Conservation (phyloP, 495 filamentous ascomycete genomes). For the Aspergillus ostianus region DNA sequence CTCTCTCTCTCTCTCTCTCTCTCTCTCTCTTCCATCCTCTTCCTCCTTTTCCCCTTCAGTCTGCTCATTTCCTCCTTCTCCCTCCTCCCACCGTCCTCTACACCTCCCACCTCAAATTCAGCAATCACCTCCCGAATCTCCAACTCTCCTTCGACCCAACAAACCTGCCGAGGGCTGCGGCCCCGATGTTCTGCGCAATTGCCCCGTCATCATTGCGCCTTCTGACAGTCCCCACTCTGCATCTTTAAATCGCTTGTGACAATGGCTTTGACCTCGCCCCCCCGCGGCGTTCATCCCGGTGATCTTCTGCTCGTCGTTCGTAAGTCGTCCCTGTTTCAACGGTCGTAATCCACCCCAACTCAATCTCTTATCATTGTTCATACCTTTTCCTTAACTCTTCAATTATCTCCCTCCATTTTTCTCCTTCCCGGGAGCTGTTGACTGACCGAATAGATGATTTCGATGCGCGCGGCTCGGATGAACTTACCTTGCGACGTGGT, state of each 20-base stretch:
- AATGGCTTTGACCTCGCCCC: constrained; percentile 42
- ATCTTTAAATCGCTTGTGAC: constrained; percentile 5
- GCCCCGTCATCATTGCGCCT: constrained; percentile 10
- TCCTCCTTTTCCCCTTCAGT: constrained; percentile 1
- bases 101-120: constrained; percentile 2
- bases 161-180: constrained; percentile 22
- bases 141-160: neutral
- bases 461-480: constrained; percentile 82
- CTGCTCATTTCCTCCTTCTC: neutral
- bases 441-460: constrained; percentile 66
- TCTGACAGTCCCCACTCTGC: constrained; percentile 5
- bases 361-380: constrained; percentile 4
- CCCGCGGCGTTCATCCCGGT: constrained; percentile 54
- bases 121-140: neutral
- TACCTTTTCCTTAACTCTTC: neutral
- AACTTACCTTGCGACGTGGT: constrained; percentile 82
- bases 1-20: neutral
- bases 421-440: constrained; percentile 7
- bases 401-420: constrained; percentile 2
- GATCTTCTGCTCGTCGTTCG: constrained; percentile 74
- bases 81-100: constrained; percentile 8
- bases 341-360: constrained; percentile 15
- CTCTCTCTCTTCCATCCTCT: neutral
- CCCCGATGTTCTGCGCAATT: constrained; percentile 31
- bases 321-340: constrained; percentile 49